Evolutionary conservation across 2,329 filamentous ascomycete genomes (phyloP).

Genomic region (Aspergillus floridensis): DNA sequence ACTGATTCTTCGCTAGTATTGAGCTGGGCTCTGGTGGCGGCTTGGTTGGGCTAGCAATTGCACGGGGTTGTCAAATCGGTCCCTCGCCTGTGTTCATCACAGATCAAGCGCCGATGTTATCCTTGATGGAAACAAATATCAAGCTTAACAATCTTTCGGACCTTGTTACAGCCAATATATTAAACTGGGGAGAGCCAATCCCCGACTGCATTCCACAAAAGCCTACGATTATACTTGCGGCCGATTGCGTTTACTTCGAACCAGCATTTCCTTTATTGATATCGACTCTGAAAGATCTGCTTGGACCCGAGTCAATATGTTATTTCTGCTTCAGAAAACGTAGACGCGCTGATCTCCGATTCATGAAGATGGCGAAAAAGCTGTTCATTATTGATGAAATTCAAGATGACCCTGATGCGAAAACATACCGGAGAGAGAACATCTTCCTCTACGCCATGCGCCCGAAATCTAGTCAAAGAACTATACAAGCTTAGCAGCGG

Average conservation of each 20-base stretch:
- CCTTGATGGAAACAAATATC: slow-evolving; percentile 84
- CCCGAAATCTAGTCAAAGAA: slow-evolving; percentile 19
- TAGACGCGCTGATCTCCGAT: slow-evolving; percentile 73
- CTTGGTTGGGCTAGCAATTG: slow-evolving; percentile 68
- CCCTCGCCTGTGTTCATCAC: slow-evolving; percentile 68
- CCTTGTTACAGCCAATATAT: slow-evolving; percentile 63
- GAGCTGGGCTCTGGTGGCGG: slow-evolving; percentile 92
- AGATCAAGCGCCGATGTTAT: slow-evolving; percentile 81
- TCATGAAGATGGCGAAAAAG: slow-evolving; percentile 69
- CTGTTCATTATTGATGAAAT: slow-evolving; percentile 63
- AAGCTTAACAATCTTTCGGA: slow-evolving; percentile 68
- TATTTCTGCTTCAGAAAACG: slow-evolving; percentile 96
- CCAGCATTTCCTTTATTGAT: slow-evolving; percentile 87
- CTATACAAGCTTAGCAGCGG: background rate
- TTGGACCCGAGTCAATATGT: slow-evolving; percentile 64
- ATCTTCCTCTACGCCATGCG: slow-evolving; percentile 41
- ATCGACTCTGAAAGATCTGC: slow-evolving; percentile 70
- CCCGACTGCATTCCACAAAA: slow-evolving; percentile 40
- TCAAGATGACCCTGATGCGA: slow-evolving; percentile 51
- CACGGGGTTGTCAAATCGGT: slow-evolving; percentile 54
- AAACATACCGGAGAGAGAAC: slow-evolving; percentile 37
- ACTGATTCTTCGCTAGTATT: slow-evolving; percentile 55
- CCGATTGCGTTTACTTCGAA: slow-evolving; percentile 97
- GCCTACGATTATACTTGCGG: slow-evolving; percentile 84
- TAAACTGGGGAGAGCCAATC: slow-evolving; percentile 69